Evolutionary conservation across 306 rosid species (phyloP).

Genomic region (Gleditsia sinensis): DNA sequence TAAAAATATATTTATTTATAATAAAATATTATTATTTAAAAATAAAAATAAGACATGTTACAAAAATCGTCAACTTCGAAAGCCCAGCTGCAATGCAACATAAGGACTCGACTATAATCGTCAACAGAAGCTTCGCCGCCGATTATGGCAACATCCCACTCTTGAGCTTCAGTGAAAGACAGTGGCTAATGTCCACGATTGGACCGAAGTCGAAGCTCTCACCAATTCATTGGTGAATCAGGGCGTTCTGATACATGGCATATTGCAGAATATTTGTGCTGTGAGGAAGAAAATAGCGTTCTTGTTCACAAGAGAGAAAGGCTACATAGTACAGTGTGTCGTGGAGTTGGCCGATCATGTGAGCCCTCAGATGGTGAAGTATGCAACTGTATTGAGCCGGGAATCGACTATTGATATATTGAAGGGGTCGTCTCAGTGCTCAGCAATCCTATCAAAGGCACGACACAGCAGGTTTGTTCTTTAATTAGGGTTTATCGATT

Average conservation of each 20-base stretch:
- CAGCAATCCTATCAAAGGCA: constrained; percentile 57
- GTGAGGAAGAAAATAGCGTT: constrained; percentile 93
- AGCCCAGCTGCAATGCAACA: neutral
- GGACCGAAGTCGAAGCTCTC: constrained; percentile 64
- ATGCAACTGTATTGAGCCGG: constrained; percentile 65
- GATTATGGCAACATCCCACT: constrained; percentile 79
- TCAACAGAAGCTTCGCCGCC: constrained; percentile 51
- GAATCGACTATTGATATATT: constrained; percentile 77
- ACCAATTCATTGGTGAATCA: constrained; percentile 39
- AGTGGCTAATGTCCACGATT: constrained; percentile 32
- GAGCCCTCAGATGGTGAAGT: constrained; percentile 90
- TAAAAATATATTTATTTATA: too few relatives aligned
- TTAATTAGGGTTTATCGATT: too few relatives aligned
- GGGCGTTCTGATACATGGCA: constrained; percentile 63
- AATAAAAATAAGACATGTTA: too few relatives aligned
- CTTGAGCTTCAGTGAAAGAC: constrained; percentile 66
- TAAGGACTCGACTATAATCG: neutral
- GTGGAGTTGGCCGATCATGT: constrained; percentile 63
- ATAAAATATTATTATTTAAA: too few relatives aligned
- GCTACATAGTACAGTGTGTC: constrained; percentile 82
- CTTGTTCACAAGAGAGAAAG: constrained; percentile 68
- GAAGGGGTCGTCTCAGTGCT: constrained; percentile 82
- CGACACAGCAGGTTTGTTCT: constrained; percentile 72
- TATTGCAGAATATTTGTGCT: constrained; percentile 79
- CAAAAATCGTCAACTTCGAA: too few relatives aligned